Percentiles rank a stretch among this genome's conserved stretches.
Evolutionary conservation across 75 land plant genomes (phyloP).

Genomic region (Picea glauca): DNA sequence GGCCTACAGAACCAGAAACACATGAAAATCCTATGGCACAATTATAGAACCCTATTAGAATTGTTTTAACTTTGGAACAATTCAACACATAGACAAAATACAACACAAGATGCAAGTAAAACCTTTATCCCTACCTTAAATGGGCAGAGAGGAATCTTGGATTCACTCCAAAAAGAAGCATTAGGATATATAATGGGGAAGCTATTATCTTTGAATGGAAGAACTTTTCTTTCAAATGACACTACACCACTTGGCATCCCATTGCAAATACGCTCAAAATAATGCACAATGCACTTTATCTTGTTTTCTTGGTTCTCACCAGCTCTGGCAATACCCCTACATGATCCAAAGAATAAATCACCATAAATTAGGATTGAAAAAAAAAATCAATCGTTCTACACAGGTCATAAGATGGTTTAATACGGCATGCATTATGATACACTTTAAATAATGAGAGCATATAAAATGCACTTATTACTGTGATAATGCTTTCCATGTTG

Average conservation of each 20-base stretch:
- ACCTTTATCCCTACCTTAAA: constrained; percentile 43
- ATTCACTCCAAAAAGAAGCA: constrained; percentile 53
- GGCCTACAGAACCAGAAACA: constrained; percentile 31
- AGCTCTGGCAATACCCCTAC: constrained; percentile 35
- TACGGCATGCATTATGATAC: background rate
- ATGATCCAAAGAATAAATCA: background rate
- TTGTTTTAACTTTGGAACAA: background rate
- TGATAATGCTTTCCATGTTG: background rate
- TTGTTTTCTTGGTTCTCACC: constrained; percentile 56
- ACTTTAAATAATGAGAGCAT: background rate
- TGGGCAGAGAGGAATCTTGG: constrained; percentile 52
- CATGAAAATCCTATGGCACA: background rate
- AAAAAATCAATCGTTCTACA: background rate
- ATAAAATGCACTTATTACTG: background rate
- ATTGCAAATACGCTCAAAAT: constrained; percentile 71
- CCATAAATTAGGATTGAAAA: too few relatives aligned
- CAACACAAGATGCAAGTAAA: background rate
- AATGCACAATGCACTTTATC: constrained; percentile 76
- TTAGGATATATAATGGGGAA: constrained; percentile 33
- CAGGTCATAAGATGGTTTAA: background rate
- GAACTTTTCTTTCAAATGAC: constrained; percentile 88
- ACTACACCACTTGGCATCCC: constrained; percentile 69
- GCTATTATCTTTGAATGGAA: constrained; percentile 29
- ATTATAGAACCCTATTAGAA: background rate
- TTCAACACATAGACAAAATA: background rate